Percentiles rank a stretch among this genome's conserved stretches.
These are phyloP conservation scores for Ceratocystis cacaofunesta DNA, from an alignment of 2,329 filamentous ascomycete species.

Conservation along the genomic window DNA sequence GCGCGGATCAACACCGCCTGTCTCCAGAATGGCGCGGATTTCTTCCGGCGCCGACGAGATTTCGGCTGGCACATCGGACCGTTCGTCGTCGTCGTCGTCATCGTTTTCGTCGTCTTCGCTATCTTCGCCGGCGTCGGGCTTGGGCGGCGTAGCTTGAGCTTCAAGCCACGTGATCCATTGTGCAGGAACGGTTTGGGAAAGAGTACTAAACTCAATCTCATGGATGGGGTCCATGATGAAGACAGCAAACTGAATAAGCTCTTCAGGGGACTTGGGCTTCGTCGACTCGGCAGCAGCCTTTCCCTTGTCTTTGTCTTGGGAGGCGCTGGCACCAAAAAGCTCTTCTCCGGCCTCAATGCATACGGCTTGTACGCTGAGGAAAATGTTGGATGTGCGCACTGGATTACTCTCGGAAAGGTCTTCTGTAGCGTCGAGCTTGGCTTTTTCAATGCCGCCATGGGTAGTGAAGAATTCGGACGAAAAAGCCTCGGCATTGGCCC, in stretches of 20 bases:
- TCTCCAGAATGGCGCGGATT: slow-evolving; percentile 70
- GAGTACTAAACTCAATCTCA: slow-evolving; percentile 67
- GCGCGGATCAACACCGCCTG: slow-evolving; percentile 66
- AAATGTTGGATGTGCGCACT: slow-evolving; percentile 83
- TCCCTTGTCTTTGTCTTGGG: slow-evolving; percentile 38
- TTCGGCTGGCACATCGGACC: slow-evolving; percentile 28
- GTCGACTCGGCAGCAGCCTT: slow-evolving; percentile 28
- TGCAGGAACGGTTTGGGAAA: slow-evolving; percentile 70
- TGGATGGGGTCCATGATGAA: slow-evolving; percentile 82
- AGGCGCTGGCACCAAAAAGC: slow-evolving; percentile 46
- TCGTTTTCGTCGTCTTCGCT: slow-evolving; percentile 21
- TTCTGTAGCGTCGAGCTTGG: slow-evolving; percentile 65
- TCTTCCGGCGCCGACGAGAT: slow-evolving; percentile 45
- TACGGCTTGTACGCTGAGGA: slow-evolving; percentile 87
- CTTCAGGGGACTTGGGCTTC: slow-evolving; percentile 36
- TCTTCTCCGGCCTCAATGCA: slow-evolving; percentile 46
- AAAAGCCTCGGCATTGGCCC: slow-evolving; percentile 79
- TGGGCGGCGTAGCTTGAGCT: slow-evolving; percentile 34
- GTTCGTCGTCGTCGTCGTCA: slow-evolving; percentile 23
- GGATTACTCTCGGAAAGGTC: slow-evolving; percentile 72
- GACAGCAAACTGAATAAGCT: slow-evolving; percentile 57
- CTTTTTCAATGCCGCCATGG: slow-evolving; percentile 64
- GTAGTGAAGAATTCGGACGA: slow-evolving; percentile 69
- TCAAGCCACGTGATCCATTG: slow-evolving; percentile 91
- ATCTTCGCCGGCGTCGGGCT: background rate